These are phyloP conservation scores for Magnolia changhungtana DNA, from an alignment of 164 flowering plant genomes.

Conservation along the genomic window DNA sequence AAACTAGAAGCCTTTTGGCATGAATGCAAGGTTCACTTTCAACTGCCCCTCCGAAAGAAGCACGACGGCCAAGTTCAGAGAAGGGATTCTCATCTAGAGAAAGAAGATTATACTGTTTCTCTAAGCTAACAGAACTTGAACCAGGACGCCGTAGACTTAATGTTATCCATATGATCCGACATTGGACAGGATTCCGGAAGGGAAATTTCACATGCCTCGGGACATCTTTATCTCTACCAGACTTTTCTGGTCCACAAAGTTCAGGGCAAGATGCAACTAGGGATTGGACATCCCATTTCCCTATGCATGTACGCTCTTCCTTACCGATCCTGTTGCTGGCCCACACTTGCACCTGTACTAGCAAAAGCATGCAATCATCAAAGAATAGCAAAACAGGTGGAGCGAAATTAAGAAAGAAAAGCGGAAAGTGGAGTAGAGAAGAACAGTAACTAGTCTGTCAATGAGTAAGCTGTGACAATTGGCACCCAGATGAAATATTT, in stretches of 20 bases:
- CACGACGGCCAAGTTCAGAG: conserved; percentile 51
- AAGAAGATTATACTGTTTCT: conserved; percentile 57
- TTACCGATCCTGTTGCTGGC: conserved; percentile 79
- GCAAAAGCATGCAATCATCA: background rate
- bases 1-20: conserved; percentile 77
- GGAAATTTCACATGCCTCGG: conserved; percentile 79
- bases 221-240: conserved; percentile 24
- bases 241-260: conserved; percentile 65
- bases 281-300: conserved; percentile 91
- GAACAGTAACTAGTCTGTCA: too few species aligned
- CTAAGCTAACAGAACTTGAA: conserved; percentile 73
- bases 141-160: conserved; percentile 60
- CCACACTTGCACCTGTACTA: conserved; percentile 90
- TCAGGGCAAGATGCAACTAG: conserved; percentile 64
- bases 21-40: conserved; percentile 74
- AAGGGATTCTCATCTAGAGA: conserved; percentile 85
- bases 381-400: background rate
- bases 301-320: conserved; percentile 75
- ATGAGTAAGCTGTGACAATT: too few species aligned
- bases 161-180: conserved; percentile 91
- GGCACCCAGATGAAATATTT: too few species aligned
- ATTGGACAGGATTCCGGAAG: conserved; percentile 71
- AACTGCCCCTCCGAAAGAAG: conserved; percentile 66
- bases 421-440: too few species aligned
- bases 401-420: background rate